Evolutionary conservation across 345 rosid genomes (phyloP).

Genomic region (Populus tremula): DNA sequence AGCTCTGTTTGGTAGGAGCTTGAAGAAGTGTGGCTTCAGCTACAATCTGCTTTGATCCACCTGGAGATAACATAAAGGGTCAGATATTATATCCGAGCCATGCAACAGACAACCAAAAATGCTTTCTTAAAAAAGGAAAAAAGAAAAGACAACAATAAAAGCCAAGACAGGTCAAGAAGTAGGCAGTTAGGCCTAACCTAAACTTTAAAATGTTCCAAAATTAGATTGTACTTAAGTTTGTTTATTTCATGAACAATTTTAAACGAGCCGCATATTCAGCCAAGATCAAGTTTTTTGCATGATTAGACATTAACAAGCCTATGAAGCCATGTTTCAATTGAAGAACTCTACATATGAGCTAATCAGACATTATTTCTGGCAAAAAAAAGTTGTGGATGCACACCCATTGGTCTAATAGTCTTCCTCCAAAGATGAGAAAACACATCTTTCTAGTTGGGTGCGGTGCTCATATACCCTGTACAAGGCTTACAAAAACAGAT

Average conservation of each 20-base stretch:
- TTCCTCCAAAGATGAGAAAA: not conserved
- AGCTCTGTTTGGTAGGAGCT: constrained; percentile 32
- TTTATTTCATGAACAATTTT: not conserved
- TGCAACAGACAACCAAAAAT: not conserved
- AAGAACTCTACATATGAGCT: not conserved
- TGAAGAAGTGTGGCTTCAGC: constrained; percentile 36
- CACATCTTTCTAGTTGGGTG: not conserved
- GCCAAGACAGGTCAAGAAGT: not conserved
- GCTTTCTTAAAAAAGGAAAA: not conserved
- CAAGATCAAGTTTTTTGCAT: not conserved
- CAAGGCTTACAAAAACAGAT: not conserved
- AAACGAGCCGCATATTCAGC: not conserved
- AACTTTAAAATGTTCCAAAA: not conserved
- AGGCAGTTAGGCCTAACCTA: not conserved
- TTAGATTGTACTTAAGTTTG: not conserved
- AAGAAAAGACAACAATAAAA: not conserved
- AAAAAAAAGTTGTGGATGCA: not conserved
- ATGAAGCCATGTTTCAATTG: not conserved
- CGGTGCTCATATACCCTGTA: not conserved
- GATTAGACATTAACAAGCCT: not conserved
- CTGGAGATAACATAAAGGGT: constrained; percentile 31
- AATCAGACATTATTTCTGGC: not conserved
- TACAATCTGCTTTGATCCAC: constrained; percentile 64
- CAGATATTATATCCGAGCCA: not conserved
- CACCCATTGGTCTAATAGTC: not conserved